Conservation (phyloP, 306 rosid genomes). For the Trifolium repens region DNA sequence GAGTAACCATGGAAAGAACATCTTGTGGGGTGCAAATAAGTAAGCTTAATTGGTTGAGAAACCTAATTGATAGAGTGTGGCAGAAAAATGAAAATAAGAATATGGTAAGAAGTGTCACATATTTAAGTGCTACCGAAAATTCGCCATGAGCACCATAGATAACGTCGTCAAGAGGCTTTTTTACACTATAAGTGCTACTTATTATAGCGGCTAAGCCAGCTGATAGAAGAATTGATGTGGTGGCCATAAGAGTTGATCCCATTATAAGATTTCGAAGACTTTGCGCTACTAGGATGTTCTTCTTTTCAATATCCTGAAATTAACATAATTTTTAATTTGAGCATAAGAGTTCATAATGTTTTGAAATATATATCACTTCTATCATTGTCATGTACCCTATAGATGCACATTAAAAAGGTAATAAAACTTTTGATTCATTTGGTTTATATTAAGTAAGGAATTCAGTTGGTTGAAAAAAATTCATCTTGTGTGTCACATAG, state of each 20-base stretch:
- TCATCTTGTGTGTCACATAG: too few species aligned
- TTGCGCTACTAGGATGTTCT: slow-evolving; percentile 84
- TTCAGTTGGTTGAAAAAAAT: too few species aligned
- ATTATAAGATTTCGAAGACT: slow-evolving; percentile 74
- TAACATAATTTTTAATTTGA: background rate
- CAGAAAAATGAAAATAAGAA: slow-evolving; percentile 74
- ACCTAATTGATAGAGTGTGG: slow-evolving; percentile 68
- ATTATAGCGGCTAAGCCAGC: slow-evolving; percentile 79
- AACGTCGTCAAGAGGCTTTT: slow-evolving; percentile 70
- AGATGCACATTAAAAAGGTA: background rate
- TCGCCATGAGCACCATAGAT: slow-evolving; percentile 83
- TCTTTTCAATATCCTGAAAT: slow-evolving; percentile 88
- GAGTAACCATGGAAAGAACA: slow-evolving; percentile 43
- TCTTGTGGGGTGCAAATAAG: slow-evolving; percentile 67
- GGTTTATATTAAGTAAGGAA: background rate
- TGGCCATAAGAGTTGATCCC: slow-evolving; percentile 96
- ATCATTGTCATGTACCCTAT: background rate
- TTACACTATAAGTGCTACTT: slow-evolving; percentile 84
- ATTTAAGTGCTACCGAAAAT: slow-evolving; percentile 61
- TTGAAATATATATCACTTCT: background rate
- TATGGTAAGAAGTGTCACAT: slow-evolving; percentile 57
- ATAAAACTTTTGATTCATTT: background rate
- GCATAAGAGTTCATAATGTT: background rate
- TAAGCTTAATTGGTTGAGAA: slow-evolving; percentile 67
- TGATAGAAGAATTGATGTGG: slow-evolving; percentile 80